Evolutionary conservation across 2,329 filamentous ascomycete genomes (phyloP), one percentile per base, ranked within the genome.

Genomic region (Apiospora pterosperma): DNA sequence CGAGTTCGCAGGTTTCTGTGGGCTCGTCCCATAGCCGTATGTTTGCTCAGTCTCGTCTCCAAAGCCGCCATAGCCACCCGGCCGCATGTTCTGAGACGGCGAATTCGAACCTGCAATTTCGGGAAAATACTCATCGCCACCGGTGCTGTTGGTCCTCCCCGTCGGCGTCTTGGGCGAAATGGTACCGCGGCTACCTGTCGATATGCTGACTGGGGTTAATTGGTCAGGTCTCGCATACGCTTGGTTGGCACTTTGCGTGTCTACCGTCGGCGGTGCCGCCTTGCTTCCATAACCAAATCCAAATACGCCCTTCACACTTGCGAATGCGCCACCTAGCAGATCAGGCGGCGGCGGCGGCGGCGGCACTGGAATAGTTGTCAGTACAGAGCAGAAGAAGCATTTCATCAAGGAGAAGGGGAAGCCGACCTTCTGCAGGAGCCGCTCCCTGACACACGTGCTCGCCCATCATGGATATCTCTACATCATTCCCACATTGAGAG

Each of bases 381-480:
- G 69, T 77, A 82, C 21, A 41, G 25, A 23, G 38, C n/a, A 4
- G 28, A 11, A 10, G 19, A 34, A 34, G 4, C 6, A 8, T n/a
- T 10, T 34, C n/a, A n/a, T 34, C 28, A 4, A 34, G n/a, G 28
- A 34, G 48, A 16, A 19, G 7, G 34, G 28, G 16, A 28, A 34
- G 73, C 74, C 42, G 67, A 76, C 85, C 76, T 72, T 85, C 84
- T 72, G 66, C 60, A 4, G 39, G 39, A 62, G 79, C 74, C 64
- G 76, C 66, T 65, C 76, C 79, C 58, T 77, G 76, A 77, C 93
- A 97, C 67, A 92, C 76, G 80, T 97, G 93, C 67, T 96, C 92
- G 67, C 92, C 92, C 90, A 97, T 91, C 76, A 89, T 82, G 44
- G 91, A 90, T 70, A 97, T 96, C 74, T 94, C 90, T 66, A 97